Evolutionary conservation across 2,329 filamentous ascomycete species (phyloP).

Genomic region (Orbilia quercus): DNA sequence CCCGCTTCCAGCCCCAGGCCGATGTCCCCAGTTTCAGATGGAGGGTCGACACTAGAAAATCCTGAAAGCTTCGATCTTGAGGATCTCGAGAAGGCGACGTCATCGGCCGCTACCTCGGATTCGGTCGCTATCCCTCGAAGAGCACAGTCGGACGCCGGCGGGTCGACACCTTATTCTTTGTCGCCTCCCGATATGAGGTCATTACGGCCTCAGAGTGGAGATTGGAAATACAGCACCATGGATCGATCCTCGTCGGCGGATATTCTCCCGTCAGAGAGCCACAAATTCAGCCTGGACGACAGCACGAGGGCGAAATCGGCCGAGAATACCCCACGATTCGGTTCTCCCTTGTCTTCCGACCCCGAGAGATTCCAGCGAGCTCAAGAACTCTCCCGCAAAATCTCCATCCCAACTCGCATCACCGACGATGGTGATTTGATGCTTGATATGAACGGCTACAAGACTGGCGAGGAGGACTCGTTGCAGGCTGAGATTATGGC

Average conservation of each 20-base stretch:
- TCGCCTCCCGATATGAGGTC: constrained; percentile 62
- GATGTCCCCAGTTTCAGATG: constrained; percentile 59
- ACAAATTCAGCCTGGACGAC: constrained; percentile 61
- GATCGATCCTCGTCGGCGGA: constrained; percentile 70
- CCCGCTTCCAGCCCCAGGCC: constrained; percentile 80
- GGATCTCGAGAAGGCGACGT: constrained; percentile 57
- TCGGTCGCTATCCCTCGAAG: constrained; percentile 60
- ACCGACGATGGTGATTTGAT: constrained; percentile 93
- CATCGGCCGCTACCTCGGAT: constrained; percentile 58
- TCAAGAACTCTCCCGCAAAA: constrained; percentile 82
- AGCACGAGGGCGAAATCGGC: constrained; percentile 57
- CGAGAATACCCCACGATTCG: constrained; percentile 67
- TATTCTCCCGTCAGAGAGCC: constrained; percentile 64
- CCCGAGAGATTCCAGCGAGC: constrained; percentile 83
- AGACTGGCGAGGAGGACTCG: constrained; percentile 91
- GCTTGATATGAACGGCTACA: constrained; percentile 98
- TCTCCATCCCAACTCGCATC: constrained; percentile 89
- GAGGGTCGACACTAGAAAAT: constrained; percentile 62
- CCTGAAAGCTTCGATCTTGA: constrained; percentile 67
- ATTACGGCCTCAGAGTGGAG: constrained; percentile 60
- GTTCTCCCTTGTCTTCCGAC: constrained; percentile 76
- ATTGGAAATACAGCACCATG: constrained; percentile 60
- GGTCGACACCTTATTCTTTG: constrained; percentile 63
- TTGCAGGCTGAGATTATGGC: constrained; percentile 92
- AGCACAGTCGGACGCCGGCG: constrained; percentile 66